phyloP scores from a whole-genome alignment of 2,329 filamentous ascomycete species.

The Aspergillus sp. region DNA sequence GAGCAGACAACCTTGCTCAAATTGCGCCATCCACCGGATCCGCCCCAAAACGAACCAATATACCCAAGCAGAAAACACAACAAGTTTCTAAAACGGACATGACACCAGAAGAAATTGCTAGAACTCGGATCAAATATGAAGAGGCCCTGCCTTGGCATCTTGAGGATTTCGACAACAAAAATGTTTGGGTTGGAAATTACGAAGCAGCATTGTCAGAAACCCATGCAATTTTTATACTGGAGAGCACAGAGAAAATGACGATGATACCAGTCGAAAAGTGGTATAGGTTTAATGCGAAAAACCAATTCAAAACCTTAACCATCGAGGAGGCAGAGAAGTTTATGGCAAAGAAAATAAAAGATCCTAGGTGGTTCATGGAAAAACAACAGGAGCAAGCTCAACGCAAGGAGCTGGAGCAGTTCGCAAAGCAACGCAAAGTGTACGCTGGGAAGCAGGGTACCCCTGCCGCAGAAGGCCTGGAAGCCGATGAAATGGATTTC shows the following conservation, averaged over 20 bases:
- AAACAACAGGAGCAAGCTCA: constrained; percentile 52
- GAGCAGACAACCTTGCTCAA: constrained; percentile 83
- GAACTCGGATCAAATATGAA: constrained; percentile 72
- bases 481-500: constrained; percentile 67
- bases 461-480: constrained; percentile 51
- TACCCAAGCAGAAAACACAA: constrained; percentile 75
- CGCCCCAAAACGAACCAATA: constrained; percentile 66
- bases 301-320: constrained; percentile 70
- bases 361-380: constrained; percentile 77
- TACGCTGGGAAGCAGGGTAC: constrained; percentile 47
- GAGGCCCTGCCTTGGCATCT: constrained; percentile 95
- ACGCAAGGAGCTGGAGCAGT: constrained; percentile 62
- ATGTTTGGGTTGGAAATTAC: constrained; percentile 90
- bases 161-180: constrained; percentile 93
- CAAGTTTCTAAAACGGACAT: constrained; percentile 82
- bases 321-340: constrained; percentile 83
- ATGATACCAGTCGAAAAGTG: constrained; percentile 94
- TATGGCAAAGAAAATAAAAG: constrained; percentile 75
- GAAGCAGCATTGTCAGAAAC: constrained; percentile 81
- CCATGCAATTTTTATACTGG: constrained; percentile 75
- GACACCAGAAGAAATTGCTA: constrained; percentile 69
- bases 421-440: constrained; percentile 47
- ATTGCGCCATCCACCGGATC: constrained; percentile 79
- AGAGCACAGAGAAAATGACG: constrained; percentile 68
- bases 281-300: constrained; percentile 65